phyloP scores from a whole-genome alignment of 495 filamentous ascomycete genomes.

The Neurospora sp. region DNA sequence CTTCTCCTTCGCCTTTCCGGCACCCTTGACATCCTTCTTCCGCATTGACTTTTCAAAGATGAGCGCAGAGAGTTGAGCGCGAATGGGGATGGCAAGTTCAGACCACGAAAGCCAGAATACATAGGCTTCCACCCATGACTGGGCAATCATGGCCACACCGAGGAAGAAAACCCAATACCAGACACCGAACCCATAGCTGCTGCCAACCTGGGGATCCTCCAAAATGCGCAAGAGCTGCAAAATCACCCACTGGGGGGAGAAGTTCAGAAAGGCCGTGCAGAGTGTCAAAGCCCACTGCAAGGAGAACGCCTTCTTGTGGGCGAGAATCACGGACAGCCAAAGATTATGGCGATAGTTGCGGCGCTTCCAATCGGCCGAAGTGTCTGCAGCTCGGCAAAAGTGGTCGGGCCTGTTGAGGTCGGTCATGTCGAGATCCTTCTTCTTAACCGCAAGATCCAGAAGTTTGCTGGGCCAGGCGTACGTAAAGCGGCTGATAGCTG shows the following conservation, averaged over 20 bases:
- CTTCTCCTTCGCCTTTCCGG: constrained; percentile 20
- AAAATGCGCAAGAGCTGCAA: constrained; percentile 52
- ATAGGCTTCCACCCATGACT: constrained; percentile 50
- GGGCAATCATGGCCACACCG: constrained; percentile 43
- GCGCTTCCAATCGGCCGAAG: constrained; percentile 40
- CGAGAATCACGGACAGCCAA: constrained; percentile 49
- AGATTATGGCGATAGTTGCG: constrained; percentile 40
- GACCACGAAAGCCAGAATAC: constrained; percentile 57
- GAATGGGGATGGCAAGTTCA: constrained; percentile 52
- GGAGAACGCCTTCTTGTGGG: constrained; percentile 42
- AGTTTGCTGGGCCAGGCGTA: constrained; percentile 51
- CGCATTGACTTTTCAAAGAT: constrained; percentile 72
- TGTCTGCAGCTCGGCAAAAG: constrained; percentile 34
- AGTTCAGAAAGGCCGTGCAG: constrained; percentile 44
- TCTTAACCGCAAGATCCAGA: constrained; percentile 41
- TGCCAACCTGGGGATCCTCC: constrained; percentile 43
- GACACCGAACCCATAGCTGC: constrained; percentile 31
- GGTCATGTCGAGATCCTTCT: constrained; percentile 46
- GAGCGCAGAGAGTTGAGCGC: constrained; percentile 57
- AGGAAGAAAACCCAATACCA: constrained; percentile 63
- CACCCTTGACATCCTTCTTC: constrained; percentile 60
- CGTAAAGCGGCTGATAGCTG: constrained; percentile 50
- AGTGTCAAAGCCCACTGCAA: constrained; percentile 47
- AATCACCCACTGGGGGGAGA: constrained; percentile 61
- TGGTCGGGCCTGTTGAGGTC: constrained; percentile 50